These are phyloP conservation scores for Chytriomyces confervae DNA, from an alignment of 192 early-diverging fungal genomes.

Conservation along the genomic window DNA sequence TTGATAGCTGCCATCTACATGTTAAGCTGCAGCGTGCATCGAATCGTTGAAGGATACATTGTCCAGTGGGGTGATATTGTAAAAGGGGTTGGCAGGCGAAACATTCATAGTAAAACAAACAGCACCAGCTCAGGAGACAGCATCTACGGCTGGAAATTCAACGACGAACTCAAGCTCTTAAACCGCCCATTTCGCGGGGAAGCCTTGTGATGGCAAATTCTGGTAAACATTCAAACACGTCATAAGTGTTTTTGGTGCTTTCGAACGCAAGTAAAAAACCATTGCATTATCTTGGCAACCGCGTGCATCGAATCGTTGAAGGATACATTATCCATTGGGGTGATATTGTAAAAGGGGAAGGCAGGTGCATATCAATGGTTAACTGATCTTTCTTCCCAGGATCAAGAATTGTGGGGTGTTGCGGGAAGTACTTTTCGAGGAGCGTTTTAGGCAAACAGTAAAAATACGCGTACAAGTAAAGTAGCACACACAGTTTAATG, in stretches of 20 bases:
- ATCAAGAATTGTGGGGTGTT: conserved; percentile 39
- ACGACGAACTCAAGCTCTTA: conserved; percentile 62
- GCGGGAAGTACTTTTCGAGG: too few relatives aligned
- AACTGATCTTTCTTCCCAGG: conserved; percentile 11
- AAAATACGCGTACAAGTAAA: too few relatives aligned
- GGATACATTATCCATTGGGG: conserved; percentile 72
- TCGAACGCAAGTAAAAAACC: conserved; percentile 64
- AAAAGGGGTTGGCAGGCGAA: conserved; percentile 38
- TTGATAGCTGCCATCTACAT: too few relatives aligned
- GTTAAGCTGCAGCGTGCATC: conserved; percentile 58
- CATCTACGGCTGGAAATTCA: conserved; percentile 85
- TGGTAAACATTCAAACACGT: conserved; percentile 72
- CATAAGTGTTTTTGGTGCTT: conserved; percentile 87
- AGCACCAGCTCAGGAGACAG: conserved; percentile 59
- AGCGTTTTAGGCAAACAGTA: too few relatives aligned
- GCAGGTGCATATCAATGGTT: conserved; percentile 27
- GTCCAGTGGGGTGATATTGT: conserved; percentile 79
- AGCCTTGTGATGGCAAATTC: conserved; percentile 85
- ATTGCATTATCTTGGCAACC: conserved; percentile 71
- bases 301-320: conserved; percentile 28
- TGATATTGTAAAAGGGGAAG: conserved; percentile 30
- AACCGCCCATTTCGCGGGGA: conserved; percentile 63
- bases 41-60: conserved; percentile 84
- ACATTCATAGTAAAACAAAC: background rate
- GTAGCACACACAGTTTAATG: too few relatives aligned